phyloP scores from a whole-genome alignment of 495 filamentous ascomycete genomes.

The Penicillium manginii region DNA sequence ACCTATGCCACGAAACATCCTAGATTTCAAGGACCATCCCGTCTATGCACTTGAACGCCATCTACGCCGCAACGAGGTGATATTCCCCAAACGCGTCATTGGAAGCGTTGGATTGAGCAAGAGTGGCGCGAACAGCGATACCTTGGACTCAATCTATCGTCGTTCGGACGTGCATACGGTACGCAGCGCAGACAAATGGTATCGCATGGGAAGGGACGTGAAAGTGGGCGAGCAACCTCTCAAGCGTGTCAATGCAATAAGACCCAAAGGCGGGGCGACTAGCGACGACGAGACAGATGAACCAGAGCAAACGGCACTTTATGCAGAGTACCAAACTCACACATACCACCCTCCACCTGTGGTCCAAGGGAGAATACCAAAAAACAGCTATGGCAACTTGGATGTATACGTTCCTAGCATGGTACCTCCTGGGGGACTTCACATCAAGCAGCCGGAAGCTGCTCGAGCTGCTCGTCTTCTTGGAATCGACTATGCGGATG shows the following conservation, averaged over 20 bases:
- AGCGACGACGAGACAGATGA: constrained; percentile 47
- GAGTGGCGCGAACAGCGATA: constrained; percentile 54
- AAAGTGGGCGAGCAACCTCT: constrained; percentile 74
- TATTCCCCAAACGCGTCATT: constrained; percentile 69
- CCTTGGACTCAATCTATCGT: constrained; percentile 71
- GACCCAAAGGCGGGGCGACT: constrained; percentile 40
- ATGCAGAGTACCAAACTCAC: constrained; percentile 75
- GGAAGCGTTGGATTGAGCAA: constrained; percentile 79
- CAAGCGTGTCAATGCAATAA: constrained; percentile 61
- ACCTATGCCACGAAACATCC: constrained; percentile 85
- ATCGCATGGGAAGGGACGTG: constrained; percentile 77
- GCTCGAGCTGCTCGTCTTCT: constrained; percentile 73
- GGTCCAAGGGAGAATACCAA: constrained; percentile 72
- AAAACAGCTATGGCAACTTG: constrained; percentile 86
- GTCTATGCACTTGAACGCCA: constrained; percentile 87
- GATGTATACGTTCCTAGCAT: constrained; percentile 93
- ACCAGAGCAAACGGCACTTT: constrained; percentile 57
- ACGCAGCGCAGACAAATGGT: constrained; percentile 83
- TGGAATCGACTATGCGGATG: constrained; percentile 84
- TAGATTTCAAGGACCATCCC: constrained; percentile 93
- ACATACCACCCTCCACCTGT: constrained; percentile 77
- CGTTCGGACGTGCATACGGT: constrained; percentile 77
- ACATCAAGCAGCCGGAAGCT: constrained; percentile 70
- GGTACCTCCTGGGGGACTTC: constrained; percentile 80
- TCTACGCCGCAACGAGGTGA: constrained; percentile 79